Evolutionary conservation across 768 basidiomycete species (phyloP), one percentile per base, ranked within the genome.

Genomic region (Russula sp.): DNA sequence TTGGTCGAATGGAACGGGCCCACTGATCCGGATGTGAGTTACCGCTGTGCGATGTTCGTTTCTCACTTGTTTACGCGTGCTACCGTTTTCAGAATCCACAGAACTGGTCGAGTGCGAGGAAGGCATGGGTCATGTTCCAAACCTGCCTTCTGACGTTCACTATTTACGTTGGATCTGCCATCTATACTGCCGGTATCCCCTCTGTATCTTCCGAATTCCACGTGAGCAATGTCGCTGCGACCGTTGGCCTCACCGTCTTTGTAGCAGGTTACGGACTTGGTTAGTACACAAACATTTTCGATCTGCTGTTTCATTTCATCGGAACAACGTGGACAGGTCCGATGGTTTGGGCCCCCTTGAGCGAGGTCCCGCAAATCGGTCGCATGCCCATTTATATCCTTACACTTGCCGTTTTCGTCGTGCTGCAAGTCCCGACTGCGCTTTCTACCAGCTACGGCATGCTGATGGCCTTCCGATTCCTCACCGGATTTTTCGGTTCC

Each of bases 111-210:
- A 64, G 67, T 25, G 3, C 49, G 14, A 75, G 69, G 42, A 68
- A 70, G 46, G 59, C 66, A 32, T 72, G 73, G 53, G 71, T 74
- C 13, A 70, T 72, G 18, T 72, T 71, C 54, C 68, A 69, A 43
- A 72, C 74, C 20, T 72, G 71, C 52, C 63, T 74, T 48, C 60
- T 75, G 51, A 74, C 73, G 1, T 71, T 74, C 59, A 66, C 68
- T 50, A 68, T 74, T 32, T 75, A 74, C 65, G 70, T 75, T 60
- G 74, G 73, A 55, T 72, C 73, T 13, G 70, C 70, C 18, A 73
- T 75, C 47, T 74, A 72, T 59, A 70, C 71, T 1, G 66, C 73
- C 16, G 70, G 70, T 7, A 71, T 73, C 20, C 67, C 69, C 2
- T 67, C 61, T 7, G 53, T 75, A 18, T 55, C 71, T 41, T 22